phyloP scores from a whole-genome alignment of 1,139 yeast species.

The Torulaspora pretoriensis region DNA sequence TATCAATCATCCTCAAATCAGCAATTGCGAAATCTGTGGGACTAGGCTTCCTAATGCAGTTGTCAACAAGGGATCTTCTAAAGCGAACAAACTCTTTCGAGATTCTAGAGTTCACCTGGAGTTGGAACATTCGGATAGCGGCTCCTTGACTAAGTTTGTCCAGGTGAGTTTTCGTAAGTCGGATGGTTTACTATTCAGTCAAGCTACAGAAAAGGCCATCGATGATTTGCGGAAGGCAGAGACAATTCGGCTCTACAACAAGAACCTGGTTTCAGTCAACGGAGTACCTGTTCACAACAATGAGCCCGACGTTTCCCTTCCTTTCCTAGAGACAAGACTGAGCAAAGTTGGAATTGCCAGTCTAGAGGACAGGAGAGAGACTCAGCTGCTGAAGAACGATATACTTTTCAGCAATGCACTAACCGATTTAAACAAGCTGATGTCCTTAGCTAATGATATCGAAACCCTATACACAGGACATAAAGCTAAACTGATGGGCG shows the following conservation, averaged over 20 bases:
- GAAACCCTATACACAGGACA: slow-evolving; percentile 44
- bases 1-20: slow-evolving; percentile 73
- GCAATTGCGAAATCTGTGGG: slow-evolving; percentile 85
- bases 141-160: slow-evolving; percentile 37
- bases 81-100: slow-evolving; percentile 16
- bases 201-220: slow-evolving; percentile 42
- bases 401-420: slow-evolving; percentile 62
- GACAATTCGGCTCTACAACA: slow-evolving; percentile 33
- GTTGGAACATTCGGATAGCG: slow-evolving; percentile 26
- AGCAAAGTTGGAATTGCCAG: slow-evolving; percentile 60
- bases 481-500: slow-evolving; percentile 19
- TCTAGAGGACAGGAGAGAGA: slow-evolving; percentile 57
- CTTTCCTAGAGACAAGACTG: slow-evolving; percentile 22
- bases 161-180: slow-evolving; percentile 62
- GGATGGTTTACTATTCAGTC: slow-evolving; percentile 49
- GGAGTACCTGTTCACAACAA: slow-evolving; percentile 21
- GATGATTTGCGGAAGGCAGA: slow-evolving; percentile 48
- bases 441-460: slow-evolving; percentile 74
- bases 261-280: slow-evolving; percentile 28
- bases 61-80: slow-evolving; percentile 22
- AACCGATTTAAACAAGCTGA: slow-evolving; percentile 70
- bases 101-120: slow-evolving; percentile 35
- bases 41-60: slow-evolving; percentile 43
- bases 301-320: slow-evolving; percentile 13
- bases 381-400: slow-evolving; percentile 57